Evolutionary conservation across 345 rosid genomes (phyloP).

Genomic region (Lepidium sativum): DNA sequence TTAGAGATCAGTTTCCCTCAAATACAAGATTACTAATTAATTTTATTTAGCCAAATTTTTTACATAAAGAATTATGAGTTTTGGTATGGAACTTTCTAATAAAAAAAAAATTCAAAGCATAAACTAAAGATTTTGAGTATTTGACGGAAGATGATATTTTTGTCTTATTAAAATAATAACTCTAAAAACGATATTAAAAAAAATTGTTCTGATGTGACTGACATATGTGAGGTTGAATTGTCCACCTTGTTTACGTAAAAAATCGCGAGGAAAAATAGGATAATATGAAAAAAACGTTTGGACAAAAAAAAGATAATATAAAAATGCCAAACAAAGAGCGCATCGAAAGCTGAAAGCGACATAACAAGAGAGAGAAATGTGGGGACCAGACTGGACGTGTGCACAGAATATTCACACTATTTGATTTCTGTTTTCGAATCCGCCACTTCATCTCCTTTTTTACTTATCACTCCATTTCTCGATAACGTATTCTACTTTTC

Average conservation of each 20-base stretch:
- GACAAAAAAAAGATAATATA: neutral
- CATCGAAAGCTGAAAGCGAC: slow-evolving; percentile 15
- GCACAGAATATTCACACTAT: slow-evolving; percentile 26
- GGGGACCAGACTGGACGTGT: slow-evolving; percentile 30
- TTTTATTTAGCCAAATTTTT: no score
- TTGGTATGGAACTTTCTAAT: no score
- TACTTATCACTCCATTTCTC: neutral
- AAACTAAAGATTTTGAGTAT: no score
- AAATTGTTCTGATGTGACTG: neutral
- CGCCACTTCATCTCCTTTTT: slow-evolving; percentile 5
- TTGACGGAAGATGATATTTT: no score
- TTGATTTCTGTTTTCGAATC: slow-evolving; percentile 23
- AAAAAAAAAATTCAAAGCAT: no score
- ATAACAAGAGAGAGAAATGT: slow-evolving; percentile 1
- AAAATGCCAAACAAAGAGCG: slow-evolving; percentile 1
- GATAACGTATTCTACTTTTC: fast-evolving
- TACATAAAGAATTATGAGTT: no score
- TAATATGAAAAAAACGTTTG: no score
- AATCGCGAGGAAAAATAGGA: slow-evolving; percentile 1
- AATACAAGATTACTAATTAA: no score
- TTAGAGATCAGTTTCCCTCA: no score
- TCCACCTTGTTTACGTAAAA: neutral
- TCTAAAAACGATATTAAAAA: no score
- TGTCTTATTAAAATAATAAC: no score
- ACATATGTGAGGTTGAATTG: neutral